phyloP scores from a whole-genome alignment of 257 asterid genomes.

The Thymus mandschuricus region DNA sequence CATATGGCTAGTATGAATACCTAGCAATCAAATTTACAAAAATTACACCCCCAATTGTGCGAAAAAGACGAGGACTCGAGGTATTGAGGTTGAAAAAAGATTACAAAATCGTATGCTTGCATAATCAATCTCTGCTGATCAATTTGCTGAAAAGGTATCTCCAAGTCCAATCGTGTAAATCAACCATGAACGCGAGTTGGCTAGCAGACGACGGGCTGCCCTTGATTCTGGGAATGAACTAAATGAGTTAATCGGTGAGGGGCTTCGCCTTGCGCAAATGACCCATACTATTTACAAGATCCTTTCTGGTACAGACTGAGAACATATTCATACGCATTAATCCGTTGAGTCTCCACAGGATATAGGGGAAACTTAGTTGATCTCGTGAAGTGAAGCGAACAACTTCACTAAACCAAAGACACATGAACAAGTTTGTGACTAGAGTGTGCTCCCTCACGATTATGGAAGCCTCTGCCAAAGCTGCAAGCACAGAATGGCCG shows the following conservation, averaged over 20 bases:
- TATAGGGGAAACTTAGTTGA: conserved; percentile 92
- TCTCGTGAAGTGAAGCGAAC: conserved; percentile 98
- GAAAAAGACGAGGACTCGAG: neutral
- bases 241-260: conserved; percentile 46
- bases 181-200: conserved; percentile 23
- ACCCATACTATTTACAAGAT: conserved; percentile 97
- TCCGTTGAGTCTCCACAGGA: conserved; percentile 85
- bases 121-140: conserved; percentile 6
- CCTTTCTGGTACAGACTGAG: conserved; percentile 96
- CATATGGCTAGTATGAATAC: conserved; percentile 6
- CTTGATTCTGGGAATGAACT: neutral
- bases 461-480: conserved; percentile 96
- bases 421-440: conserved; percentile 68
- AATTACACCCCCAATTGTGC: conserved; percentile 8
- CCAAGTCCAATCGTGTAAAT: conserved; percentile 22
- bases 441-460: conserved; percentile 93
- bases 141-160: neutral
- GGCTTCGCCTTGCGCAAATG: conserved; percentile 97
- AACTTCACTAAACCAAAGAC: conserved; percentile 96
- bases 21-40: conserved; percentile 28
- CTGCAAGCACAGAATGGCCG: conserved; percentile 48
- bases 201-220: too few relatives aligned
- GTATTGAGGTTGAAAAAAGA: neutral
- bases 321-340: conserved; percentile 66
- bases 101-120: conserved; percentile 19